Evolutionary conservation across 441 rosid genomes (phyloP), one percentile per base, ranked within the genome.

Genomic region (Adansonia gregorii): DNA sequence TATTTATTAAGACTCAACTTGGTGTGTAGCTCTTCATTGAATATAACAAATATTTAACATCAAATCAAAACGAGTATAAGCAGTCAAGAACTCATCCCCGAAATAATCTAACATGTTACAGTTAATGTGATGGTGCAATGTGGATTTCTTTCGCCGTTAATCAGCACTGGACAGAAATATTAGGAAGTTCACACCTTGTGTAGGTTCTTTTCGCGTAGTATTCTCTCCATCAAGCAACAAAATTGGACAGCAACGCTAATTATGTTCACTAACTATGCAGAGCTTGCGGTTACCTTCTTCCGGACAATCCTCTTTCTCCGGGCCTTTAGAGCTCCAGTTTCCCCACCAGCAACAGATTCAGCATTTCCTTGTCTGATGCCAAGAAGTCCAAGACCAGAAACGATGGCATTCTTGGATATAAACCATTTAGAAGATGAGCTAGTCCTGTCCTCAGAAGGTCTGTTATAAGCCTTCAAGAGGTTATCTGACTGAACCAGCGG

Each of bases 241-340:
- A 85, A 88, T 80, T 84, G 85, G 81, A 76, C 20, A 41, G 49
- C 54, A 54, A 66, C 41, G 46, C 20, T 11, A 52, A 72, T 58
- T 58, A 56, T 65, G 48, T 72, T 52, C 39, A 65, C 14, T 52
- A 68, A 76, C 82, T 83, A 88, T 6, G 84, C 78, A 63, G 84
- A 86, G 72, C 84, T 79, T 58, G 94, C 88, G 22, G 88, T 74
- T 63, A 83, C 97, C 89, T 95, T 95, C 82, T 89, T 95, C 85
- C 97, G 87, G n/a, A 93, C 93, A 55, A 91, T 84, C 85, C 97
- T 91, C 87, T 95, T 93, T 79, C 98, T 87, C 41, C 93, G 81
- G 15, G 91, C 87, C 84, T 89, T 93, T 9, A 92, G 92, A 59
- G 97, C 83, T 61, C 79, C 72, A 70, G 86, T 70, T 81, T 88